Conservation (phyloP, 345 rosid genomes). For the Moringa oleifera region DNA sequence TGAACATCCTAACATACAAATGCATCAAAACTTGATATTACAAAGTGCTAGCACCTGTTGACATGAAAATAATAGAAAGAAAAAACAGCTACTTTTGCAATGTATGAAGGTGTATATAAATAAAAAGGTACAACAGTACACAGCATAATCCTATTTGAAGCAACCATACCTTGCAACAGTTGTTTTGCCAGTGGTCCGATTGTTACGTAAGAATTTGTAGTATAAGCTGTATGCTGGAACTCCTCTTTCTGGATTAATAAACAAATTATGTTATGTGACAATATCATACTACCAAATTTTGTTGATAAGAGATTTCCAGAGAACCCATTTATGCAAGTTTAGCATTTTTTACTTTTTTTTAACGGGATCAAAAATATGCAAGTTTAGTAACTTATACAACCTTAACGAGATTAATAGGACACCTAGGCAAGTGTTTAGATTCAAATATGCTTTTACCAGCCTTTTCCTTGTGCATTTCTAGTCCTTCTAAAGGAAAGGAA, state of each 20-base stretch:
- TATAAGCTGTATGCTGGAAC: constrained; percentile 88
- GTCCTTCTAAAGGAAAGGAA: too few species aligned
- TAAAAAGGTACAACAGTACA: neutral
- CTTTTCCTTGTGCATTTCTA: too few species aligned
- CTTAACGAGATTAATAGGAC: too few species aligned
- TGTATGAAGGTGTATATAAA: too few species aligned
- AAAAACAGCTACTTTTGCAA: neutral
- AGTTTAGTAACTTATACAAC: too few species aligned
- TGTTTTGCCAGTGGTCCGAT: constrained; percentile 74
- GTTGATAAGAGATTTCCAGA: neutral
- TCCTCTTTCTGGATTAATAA: constrained; percentile 66
- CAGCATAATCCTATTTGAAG: neutral
- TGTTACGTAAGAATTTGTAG: constrained; percentile 89
- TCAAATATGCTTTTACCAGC: too few species aligned
- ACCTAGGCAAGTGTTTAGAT: too few species aligned
- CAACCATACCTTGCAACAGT: constrained; percentile 61
- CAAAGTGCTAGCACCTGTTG: neutral
- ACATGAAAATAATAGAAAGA: neutral
- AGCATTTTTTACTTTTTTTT: too few species aligned
- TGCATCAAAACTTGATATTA: too few species aligned
- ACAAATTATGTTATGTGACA: neutral
- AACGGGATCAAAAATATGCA: too few species aligned
- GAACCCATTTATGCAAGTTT: too few species aligned
- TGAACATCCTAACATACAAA: neutral
- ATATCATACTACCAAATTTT: too few species aligned